Evolutionary conservation across 441 rosid genomes (phyloP).

Genomic region (Jatropha podagrica): DNA sequence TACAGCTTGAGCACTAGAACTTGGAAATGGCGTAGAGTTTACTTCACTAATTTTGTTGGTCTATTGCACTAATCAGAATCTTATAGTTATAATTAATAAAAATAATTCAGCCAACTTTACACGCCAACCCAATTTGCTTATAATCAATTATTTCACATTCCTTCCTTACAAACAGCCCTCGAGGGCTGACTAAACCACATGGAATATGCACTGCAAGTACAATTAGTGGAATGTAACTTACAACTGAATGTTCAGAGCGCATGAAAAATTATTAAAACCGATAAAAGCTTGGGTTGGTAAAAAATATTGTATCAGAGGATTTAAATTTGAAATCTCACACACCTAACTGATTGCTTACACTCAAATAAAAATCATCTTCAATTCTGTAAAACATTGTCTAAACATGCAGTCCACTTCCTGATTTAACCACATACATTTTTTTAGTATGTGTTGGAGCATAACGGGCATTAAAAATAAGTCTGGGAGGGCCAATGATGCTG

Average conservation of each 20-base stretch:
- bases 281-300: not conserved
- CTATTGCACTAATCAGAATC: not conserved
- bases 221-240: too few relatives aligned
- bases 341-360: too few relatives aligned
- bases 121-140: not conserved
- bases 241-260: not conserved
- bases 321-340: too few relatives aligned
- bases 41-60: not conserved
- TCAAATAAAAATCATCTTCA: too few relatives aligned
- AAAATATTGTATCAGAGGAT: not conserved
- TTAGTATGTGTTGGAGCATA: not conserved
- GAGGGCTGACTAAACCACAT: not conserved
- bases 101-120: not conserved
- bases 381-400: too few relatives aligned
- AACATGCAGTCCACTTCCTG: too few relatives aligned
- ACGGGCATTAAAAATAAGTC: not conserved
- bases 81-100: not conserved
- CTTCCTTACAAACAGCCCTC: not conserved
- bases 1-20: not conserved
- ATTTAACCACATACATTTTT: too few relatives aligned
- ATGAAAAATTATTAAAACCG: not conserved
- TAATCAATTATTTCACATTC: not conserved
- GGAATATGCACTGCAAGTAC: not conserved
- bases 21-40: not conserved
- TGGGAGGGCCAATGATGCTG: not conserved